A percentile compares a stretch with the other conserved stretches of the same genome.
Evolutionary conservation across 1,284 basidiomycete genomes (phyloP).

Genomic region (Hymenochaete sp.): DNA sequence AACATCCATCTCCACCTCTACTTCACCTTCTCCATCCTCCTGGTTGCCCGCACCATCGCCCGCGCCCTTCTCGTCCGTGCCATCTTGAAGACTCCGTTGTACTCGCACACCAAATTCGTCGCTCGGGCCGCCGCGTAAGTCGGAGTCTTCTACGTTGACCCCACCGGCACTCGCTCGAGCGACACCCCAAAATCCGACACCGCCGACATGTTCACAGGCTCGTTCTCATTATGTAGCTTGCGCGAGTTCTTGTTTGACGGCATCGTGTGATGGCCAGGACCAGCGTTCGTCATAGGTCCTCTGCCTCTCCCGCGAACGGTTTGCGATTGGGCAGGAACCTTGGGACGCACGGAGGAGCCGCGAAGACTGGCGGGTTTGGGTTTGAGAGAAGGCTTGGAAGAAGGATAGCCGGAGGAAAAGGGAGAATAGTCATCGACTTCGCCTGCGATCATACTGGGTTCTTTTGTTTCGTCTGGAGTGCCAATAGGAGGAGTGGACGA

Average conservation of each 20-base stretch:
- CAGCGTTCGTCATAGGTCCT: not conserved
- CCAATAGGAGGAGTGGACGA: conserved; percentile 3
- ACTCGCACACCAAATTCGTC: conserved; percentile 26
- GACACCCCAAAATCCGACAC: conserved; percentile 49
- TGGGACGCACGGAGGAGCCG: conserved; percentile 1
- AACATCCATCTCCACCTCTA: conserved; percentile 23
- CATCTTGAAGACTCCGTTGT: conserved; percentile 13
- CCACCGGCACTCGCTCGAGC: conserved; percentile 56
- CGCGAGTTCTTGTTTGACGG: no score
- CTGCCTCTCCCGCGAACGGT: conserved; percentile 11
- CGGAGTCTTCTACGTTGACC: conserved; percentile 36
- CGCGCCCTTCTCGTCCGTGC: not conserved
- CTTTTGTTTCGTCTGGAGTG: conserved; percentile 5
- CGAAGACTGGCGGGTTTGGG: conserved; percentile 18
- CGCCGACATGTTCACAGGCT: conserved; percentile 5
- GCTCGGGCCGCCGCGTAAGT: conserved; percentile 52
- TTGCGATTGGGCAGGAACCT: conserved; percentile 13
- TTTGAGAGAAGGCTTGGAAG: conserved; percentile 36
- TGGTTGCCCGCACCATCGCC: conserved; percentile 3
- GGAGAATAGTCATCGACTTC: conserved; percentile 37
- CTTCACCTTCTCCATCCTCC: conserved; percentile 20
- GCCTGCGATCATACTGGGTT: conserved; percentile 4
- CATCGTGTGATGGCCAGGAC: not conserved
- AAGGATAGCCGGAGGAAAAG: conserved; percentile 43
- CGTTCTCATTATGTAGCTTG: conserved; percentile 2